Conservation (phyloP, 2,329 filamentous ascomycete genomes). For the Myriosclerotinia scirpicola region DNA sequence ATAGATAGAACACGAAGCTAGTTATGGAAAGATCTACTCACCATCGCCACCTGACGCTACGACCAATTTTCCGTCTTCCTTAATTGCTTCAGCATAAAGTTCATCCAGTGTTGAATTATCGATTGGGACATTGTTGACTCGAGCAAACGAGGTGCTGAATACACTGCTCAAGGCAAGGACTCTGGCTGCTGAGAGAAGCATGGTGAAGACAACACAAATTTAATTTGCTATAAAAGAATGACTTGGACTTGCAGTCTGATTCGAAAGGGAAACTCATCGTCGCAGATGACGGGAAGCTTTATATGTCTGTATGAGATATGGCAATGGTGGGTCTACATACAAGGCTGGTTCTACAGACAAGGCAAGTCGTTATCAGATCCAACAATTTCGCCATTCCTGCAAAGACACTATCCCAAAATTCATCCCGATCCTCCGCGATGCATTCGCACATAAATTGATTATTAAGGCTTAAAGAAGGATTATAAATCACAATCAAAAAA, state of each 20-base stretch:
- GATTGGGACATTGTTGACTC: neutral
- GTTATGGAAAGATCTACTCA: neutral
- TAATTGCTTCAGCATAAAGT: neutral
- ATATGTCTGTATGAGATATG: neutral
- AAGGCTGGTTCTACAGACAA: too few species aligned
- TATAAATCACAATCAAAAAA: neutral
- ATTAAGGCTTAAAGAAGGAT: neutral
- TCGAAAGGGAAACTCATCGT: neutral
- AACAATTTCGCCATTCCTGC: neutral
- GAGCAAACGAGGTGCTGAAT: neutral
- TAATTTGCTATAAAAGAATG: neutral
- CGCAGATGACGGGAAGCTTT: neutral
- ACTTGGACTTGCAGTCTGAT: neutral
- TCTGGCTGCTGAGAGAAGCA: neutral
- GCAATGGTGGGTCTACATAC: neutral
- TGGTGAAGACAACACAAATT: neutral
- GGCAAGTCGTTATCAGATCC: neutral
- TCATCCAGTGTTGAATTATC: neutral
- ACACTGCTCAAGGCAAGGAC: conserved; percentile 8
- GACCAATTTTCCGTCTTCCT: conserved; percentile 10
- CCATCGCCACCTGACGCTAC: conserved; percentile 15
- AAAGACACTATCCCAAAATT: neutral
- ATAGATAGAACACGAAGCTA: neutral
- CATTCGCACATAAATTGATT: neutral
- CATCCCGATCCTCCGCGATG: neutral